Conservation (phyloP, 441 rosid genomes). For the Lepidium campestre region DNA sequence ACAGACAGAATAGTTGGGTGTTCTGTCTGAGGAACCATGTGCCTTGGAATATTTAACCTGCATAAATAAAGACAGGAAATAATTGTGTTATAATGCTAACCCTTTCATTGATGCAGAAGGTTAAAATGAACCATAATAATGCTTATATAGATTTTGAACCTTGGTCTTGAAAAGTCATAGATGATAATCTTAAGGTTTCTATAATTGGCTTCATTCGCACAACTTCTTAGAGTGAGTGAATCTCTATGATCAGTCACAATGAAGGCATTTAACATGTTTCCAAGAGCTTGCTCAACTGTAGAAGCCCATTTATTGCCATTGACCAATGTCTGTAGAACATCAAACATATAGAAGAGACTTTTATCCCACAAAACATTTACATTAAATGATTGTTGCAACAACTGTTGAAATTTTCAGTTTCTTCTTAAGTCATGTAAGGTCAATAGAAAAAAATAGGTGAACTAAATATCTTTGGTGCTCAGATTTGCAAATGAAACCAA, state of each 20-base stretch:
- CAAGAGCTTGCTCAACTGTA: conserved; percentile 89
- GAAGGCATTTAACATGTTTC: conserved; percentile 88
- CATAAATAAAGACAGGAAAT: conserved; percentile 15
- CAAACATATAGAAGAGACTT: conserved; percentile 3
- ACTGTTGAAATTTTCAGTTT: not conserved
- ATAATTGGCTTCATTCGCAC: conserved; percentile 75
- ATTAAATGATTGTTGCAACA: not conserved
- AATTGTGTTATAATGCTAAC: conserved; percentile 7
- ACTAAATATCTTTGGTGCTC: not conserved
- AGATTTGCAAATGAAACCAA: conserved; percentile 10
- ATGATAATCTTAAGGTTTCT: conserved; percentile 66
- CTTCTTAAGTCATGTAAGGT: not conserved
- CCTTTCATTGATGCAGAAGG: not conserved
- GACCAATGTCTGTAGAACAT: conserved; percentile 58
- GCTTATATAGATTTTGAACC: conserved; percentile 37
- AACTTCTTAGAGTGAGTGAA: conserved; percentile 58
- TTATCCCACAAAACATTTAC: not conserved
- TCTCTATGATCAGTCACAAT: conserved; percentile 87
- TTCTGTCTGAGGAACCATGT: conserved; percentile 83
- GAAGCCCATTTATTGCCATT: conserved; percentile 84
- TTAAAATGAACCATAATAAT: conserved; percentile 8
- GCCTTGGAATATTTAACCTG: conserved; percentile 71
- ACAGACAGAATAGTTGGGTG: conserved; percentile 84
- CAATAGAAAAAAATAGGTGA: not conserved
- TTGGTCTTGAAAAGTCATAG: conserved; percentile 86